Base-by-base conservation (phyloP, 1,139 yeast genomes). In the Scheffersomyces titani region DNA sequence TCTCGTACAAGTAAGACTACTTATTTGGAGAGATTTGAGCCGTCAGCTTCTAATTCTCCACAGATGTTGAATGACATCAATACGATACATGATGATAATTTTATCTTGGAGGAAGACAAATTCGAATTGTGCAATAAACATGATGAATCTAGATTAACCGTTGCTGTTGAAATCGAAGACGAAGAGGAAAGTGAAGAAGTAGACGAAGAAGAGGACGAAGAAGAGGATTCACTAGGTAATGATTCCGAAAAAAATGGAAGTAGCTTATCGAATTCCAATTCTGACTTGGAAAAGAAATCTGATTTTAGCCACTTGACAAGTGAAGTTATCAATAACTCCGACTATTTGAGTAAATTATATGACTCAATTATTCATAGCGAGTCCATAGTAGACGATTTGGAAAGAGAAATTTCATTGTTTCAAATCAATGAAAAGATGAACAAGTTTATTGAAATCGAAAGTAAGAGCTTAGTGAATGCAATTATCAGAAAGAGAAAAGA, bases 21-120 rank as follows among this genome's bases (percentile, higher is more conserved):
- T n/a, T 66, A 64, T 52, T 58, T 69, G 40, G 74, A 72, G 50
- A 63, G 75, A 30, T 77, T 76, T 53, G 67, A 70, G 55, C 71
- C 77, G 1, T 76, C 81, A 5, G 74, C 80, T 5, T 74, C 81
- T 0, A 75, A 69, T 57, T 77, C 82, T 6, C 83, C 83, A 1
- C 81, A 76, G 59, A 76, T 77, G 75, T 59, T 77, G 51, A 74
- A 70, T 56, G 76, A 75, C 51, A 67, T 77, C 45, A 72, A 69
- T 57, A 62, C 70, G 1, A 63, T 75, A 24, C 73, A 67, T 51
- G 75, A 74, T 52, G 79, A 75, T 53, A 72, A 70, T 54, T 70
- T 76, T 50, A 67, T 75, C 49, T 65, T 76, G 49, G 76, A 72
- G 9, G 75, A 73, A 51, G 79, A 76, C 60, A 75, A 76, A 51